A percentile compares a stretch with the other conserved stretches of the same genome.
phyloP scores from a whole-genome alignment of 2,329 filamentous ascomycete species.

The Domatiomyces globalis region DNA sequence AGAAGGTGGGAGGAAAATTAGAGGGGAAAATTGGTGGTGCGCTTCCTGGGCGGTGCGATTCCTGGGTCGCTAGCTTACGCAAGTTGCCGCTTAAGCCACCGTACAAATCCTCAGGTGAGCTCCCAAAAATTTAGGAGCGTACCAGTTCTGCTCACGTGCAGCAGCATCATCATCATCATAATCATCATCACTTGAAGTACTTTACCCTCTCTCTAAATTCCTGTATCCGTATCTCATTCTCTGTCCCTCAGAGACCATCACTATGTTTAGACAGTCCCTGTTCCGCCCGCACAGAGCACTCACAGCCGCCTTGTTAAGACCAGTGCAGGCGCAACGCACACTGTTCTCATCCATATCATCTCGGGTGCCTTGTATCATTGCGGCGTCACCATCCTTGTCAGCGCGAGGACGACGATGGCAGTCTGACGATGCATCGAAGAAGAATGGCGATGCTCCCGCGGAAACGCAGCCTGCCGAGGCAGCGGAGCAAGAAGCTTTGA shows the following conservation, averaged over 20 bases:
- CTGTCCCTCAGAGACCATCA: background rate
- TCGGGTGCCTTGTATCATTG: background rate
- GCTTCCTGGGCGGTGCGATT: no score
- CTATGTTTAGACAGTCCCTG: background rate
- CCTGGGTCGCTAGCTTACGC: no score
- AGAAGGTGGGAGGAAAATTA: no score
- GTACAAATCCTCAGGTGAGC: background rate
- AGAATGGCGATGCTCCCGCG: conserved; percentile 26
- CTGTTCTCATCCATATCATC: background rate
- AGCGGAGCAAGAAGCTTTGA: conserved; percentile 35
- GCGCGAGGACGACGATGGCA: conserved; percentile 27
- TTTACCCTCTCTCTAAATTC: background rate
- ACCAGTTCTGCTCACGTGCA: background rate
- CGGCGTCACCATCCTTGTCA: conserved; percentile 1
- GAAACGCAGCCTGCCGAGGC: conserved; percentile 32
- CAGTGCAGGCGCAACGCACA: background rate
- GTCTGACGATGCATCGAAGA: conserved; percentile 27
- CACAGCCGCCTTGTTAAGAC: background rate
- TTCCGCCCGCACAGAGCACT: background rate
- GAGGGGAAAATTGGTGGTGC: no score
- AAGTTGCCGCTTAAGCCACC: background rate
- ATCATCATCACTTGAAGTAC: background rate
- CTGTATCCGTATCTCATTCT: background rate
- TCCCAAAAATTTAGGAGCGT: background rate
- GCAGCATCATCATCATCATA: background rate